Conservation (phyloP, 2,329 filamentous ascomycete species). For the Colletotrichum euphorbiae region DNA sequence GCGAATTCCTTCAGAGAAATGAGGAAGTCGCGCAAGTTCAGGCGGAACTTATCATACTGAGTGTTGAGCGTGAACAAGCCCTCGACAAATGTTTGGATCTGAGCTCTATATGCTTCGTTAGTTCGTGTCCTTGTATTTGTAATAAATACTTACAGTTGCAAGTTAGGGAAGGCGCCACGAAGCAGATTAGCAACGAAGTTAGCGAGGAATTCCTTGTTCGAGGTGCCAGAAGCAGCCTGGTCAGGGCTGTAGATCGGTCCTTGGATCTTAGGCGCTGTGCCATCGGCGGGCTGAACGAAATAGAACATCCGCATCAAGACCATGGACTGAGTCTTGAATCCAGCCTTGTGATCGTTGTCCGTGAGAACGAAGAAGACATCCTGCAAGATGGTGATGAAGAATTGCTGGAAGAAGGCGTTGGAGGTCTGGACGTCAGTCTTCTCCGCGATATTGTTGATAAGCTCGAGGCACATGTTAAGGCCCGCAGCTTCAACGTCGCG, state of each 20-base stretch:
- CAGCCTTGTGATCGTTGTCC: conserved; percentile 97
- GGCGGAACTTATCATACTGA: conserved; percentile 93
- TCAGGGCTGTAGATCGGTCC: conserved; percentile 90
- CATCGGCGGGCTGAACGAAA: conserved; percentile 82
- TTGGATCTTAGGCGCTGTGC: conserved; percentile 82
- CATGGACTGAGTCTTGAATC: conserved; percentile 98
- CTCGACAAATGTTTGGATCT: conserved; percentile 92
- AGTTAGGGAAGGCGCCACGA: conserved; percentile 91
- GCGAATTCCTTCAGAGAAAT: conserved; percentile 97
- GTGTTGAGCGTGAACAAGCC: conserved; percentile 89
- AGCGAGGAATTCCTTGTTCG: conserved; percentile 90
- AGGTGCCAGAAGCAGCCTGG: conserved; percentile 84
- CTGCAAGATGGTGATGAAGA: conserved; percentile 94
- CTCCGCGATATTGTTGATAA: conserved; percentile 97
- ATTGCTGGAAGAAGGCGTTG: conserved; percentile 97
- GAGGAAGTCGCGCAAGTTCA: conserved; percentile 95
- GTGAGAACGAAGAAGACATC: conserved; percentile 99
- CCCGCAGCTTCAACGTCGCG: conserved; percentile 96
- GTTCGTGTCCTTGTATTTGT: conserved; percentile 34
- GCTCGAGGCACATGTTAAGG: conserved; percentile 96
- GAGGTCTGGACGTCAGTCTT: conserved; percentile 82
- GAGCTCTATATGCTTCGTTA: conserved; percentile 68
- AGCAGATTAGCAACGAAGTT: conserved; percentile 88
- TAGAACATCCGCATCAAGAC: conserved; percentile 95
- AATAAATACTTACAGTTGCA: conserved; percentile 77